phyloP scores from a whole-genome alignment of 2,329 filamentous ascomycete genomes.

The Penicillium sp. region DNA sequence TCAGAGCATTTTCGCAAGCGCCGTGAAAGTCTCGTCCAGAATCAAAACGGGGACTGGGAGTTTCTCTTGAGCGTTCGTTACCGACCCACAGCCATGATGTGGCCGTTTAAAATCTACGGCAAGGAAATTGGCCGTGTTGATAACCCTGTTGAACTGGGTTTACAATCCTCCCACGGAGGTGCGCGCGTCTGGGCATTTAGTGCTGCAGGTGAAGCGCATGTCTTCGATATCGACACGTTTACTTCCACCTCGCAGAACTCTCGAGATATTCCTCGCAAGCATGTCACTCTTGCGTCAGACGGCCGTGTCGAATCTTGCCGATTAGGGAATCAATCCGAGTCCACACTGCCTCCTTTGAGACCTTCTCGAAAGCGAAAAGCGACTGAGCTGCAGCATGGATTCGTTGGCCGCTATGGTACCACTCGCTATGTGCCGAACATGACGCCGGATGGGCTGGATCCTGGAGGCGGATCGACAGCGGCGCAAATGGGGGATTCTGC shows the following conservation, averaged over 20 bases:
- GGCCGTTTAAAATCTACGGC: slow-evolving; percentile 49
- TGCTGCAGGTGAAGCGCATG: slow-evolving; percentile 40
- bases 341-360: slow-evolving; percentile 5
- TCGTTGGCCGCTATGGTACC: slow-evolving; percentile 22
- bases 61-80: slow-evolving; percentile 34
- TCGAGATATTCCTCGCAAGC: slow-evolving; percentile 21
- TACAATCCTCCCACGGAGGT: slow-evolving; percentile 40
- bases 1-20: slow-evolving; percentile 23
- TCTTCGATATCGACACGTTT: slow-evolving; percentile 44
- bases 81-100: slow-evolving; percentile 36
- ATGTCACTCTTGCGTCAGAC: slow-evolving; percentile 22
- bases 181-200: slow-evolving; percentile 52
- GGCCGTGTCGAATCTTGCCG: slow-evolving; percentile 23
- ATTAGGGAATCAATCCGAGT: slow-evolving; percentile 14
- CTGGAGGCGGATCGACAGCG: slow-evolving; percentile 2
- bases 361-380: slow-evolving; percentile 27
- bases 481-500: slow-evolving; percentile 3
- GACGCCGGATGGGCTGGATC: slow-evolving; percentile 5
- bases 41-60: slow-evolving; percentile 40
- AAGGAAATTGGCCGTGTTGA: slow-evolving; percentile 45
- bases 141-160: slow-evolving; percentile 47
- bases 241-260: slow-evolving; percentile 12
- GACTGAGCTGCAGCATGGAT: slow-evolving; percentile 17
- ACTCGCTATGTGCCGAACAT: slow-evolving; percentile 10
- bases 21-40: slow-evolving; percentile 29